A percentile compares a stretch with the other conserved stretches of the same genome.
These are phyloP conservation scores for Aureobasidium pullulans DNA, from an alignment of 2,329 filamentous ascomycete genomes.

Conservation along the genomic window DNA sequence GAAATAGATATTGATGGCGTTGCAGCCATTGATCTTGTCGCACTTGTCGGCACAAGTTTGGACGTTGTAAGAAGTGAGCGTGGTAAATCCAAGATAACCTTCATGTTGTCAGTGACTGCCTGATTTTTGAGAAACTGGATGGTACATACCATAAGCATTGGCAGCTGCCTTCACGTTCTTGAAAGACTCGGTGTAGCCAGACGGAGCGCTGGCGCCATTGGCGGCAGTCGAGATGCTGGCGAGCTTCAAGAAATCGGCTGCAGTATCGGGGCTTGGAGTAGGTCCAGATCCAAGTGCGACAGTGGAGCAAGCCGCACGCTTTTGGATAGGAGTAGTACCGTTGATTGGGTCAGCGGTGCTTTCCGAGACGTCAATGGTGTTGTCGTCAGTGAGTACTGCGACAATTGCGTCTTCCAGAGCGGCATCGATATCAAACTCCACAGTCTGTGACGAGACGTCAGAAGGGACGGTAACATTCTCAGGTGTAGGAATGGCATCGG, in stretches of 20 bases:
- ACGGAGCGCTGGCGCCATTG: slow-evolving; percentile 20
- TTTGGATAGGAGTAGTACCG: background rate
- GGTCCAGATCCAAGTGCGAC: slow-evolving; percentile 17
- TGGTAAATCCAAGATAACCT: slow-evolving; percentile 25
- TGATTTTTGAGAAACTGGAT: background rate
- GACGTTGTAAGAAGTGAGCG: slow-evolving; percentile 25
- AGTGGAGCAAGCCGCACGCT: background rate
- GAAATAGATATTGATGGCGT: slow-evolving; percentile 31
- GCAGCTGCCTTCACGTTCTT: slow-evolving; percentile 19
- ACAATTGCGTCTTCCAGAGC: slow-evolving; percentile 6
- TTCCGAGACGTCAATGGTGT: background rate
- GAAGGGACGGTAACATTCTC: slow-evolving; percentile 9
- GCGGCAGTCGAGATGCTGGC: slow-evolving; percentile 20
- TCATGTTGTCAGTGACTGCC: background rate
- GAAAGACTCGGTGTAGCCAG: slow-evolving; percentile 23
- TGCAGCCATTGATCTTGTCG: slow-evolving; percentile 23
- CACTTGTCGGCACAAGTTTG: slow-evolving; percentile 24
- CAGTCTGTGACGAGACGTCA: slow-evolving; percentile 2
- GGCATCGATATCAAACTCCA: slow-evolving; percentile 12
- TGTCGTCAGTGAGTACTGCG: background rate
- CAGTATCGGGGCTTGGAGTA: slow-evolving; percentile 27
- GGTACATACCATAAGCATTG: background rate
- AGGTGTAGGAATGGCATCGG: slow-evolving; percentile 10
- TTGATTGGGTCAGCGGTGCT: slow-evolving; percentile 1
- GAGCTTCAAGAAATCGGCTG: slow-evolving; percentile 22